Evolutionary conservation across 2,329 filamentous ascomycete genomes (phyloP).

Genomic region (Elsinoe perseae): DNA sequence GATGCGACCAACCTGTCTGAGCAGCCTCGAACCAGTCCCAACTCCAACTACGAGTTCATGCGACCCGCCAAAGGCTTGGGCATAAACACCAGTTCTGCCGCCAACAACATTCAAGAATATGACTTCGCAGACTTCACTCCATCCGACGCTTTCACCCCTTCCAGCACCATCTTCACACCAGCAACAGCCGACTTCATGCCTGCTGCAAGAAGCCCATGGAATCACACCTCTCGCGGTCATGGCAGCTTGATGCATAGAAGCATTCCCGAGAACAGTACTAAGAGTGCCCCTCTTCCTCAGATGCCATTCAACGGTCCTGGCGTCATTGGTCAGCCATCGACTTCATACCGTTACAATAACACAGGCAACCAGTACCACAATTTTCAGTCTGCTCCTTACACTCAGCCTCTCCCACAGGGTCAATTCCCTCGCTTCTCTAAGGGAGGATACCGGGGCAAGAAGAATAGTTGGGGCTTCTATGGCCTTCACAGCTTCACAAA

Average conservation of each 20-base stretch:
- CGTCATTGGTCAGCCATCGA: constrained; percentile 15
- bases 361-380: constrained; percentile 8
- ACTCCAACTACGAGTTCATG: background rate
- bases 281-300: constrained; percentile 1
- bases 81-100: background rate
- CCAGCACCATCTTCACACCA: background rate
- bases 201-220: background rate
- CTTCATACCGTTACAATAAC: constrained; percentile 8
- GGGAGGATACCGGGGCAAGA: background rate
- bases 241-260: constrained; percentile 5
- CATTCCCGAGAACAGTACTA: background rate
- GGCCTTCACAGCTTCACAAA: background rate
- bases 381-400: constrained; percentile 8
- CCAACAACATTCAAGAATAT: background rate
- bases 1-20: background rate
- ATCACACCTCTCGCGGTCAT: background rate
- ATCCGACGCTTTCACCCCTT: background rate
- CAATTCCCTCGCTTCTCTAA: constrained; percentile 7
- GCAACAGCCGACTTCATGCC: background rate
- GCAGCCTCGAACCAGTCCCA: background rate
- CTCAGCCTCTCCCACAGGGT: constrained; percentile 8
- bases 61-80: background rate
- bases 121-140: constrained; percentile 5
- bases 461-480: background rate
- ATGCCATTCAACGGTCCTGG: constrained; percentile 15